Evolutionary conservation across 306 rosid species (phyloP), one percentile per base, ranked within the genome.

Genomic region (Cercis canadensis): DNA sequence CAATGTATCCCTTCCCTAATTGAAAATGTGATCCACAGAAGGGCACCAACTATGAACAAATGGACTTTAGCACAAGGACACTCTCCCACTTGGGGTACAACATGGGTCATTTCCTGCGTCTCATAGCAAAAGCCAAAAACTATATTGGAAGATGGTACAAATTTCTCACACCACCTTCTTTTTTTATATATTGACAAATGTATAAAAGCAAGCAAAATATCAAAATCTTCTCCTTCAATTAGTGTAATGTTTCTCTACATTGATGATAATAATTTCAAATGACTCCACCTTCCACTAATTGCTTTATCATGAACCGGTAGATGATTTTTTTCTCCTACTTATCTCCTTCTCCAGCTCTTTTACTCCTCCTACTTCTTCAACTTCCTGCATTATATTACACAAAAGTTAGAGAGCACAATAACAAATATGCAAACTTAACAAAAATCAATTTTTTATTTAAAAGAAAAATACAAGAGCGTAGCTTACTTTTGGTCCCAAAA

Each of bases 271-370:
- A 61, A 8, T 53, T 50, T 52, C 34, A 29, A 43, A 67, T 24
- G 29, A 3, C 29, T 24, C 29, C 73, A 67, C 36, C 40, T 76
- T 59, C 68, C 32, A 45, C 31, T 31, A 12, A 37, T 59, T 51
- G 49, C 63, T 29, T 31, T 34, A 41, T 74, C 61, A 73, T 41
- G 57, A 77, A 33, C 72, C 70, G 7, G 81, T 75, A 71, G 31
- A 64, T 40, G 84, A 62, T 84, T 65, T 89, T 57, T 11, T 75
- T 69, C 96, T 87, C 81, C 92, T 82, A 34, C 29, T 79, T 15
- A 91, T 83, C 81, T 89, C 96, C 72, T 95, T 89, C 73, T 95
- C 97, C 76, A 91, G 75, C 78, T 95, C 97, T 63, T 87, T 92
- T 32, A 57, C 56, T 0, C 97, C 99, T 77, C 96, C 99, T 53